Percentiles rank a stretch among this genome's conserved stretches.
Conservation (phyloP, 345 rosid genomes). For the Brassica juncea region DNA sequence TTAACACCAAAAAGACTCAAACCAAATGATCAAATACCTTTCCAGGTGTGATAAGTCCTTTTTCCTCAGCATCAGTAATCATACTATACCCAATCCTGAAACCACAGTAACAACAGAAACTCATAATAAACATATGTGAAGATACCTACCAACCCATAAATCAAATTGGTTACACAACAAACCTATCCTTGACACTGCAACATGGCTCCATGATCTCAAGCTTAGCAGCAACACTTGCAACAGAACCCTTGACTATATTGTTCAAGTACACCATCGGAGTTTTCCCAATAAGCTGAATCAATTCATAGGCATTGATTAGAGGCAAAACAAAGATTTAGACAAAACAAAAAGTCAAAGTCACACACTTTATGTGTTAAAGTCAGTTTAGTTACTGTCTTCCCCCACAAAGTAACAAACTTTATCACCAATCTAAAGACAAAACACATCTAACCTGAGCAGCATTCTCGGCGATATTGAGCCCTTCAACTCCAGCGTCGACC, state of each 20-base stretch:
- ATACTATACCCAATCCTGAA: slow-evolving; percentile 78
- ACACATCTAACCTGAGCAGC: slow-evolving; percentile 67
- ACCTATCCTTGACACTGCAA: slow-evolving; percentile 95
- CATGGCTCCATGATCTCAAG: slow-evolving; percentile 94
- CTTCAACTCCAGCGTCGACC: slow-evolving; percentile 47
- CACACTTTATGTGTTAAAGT: neutral
- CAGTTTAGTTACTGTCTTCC: neutral
- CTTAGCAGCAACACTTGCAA: slow-evolving; percentile 87
- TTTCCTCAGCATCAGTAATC: slow-evolving; percentile 46
- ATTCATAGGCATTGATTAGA: neutral
- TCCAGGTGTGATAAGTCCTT: slow-evolving; percentile 48
- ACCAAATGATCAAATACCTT: slow-evolving; percentile 28
- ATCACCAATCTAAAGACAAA: neutral
- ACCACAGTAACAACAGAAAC: neutral
- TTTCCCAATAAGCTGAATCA: slow-evolving; percentile 78
- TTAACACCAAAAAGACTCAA: neutral
- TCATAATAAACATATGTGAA: slow-evolving; percentile 17
- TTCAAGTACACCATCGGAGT: slow-evolving; percentile 98
- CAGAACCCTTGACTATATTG: slow-evolving; percentile 75
- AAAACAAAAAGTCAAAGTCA: slow-evolving; percentile 8
- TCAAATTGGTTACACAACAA: slow-evolving; percentile 9
- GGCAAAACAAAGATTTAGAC: neutral
- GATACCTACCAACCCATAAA: neutral
- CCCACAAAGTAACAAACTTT: neutral
- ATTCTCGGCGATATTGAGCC: slow-evolving; percentile 86